phyloP scores from a whole-genome alignment of 495 filamentous ascomycete genomes.

The Lichenothelia convexa region DNA sequence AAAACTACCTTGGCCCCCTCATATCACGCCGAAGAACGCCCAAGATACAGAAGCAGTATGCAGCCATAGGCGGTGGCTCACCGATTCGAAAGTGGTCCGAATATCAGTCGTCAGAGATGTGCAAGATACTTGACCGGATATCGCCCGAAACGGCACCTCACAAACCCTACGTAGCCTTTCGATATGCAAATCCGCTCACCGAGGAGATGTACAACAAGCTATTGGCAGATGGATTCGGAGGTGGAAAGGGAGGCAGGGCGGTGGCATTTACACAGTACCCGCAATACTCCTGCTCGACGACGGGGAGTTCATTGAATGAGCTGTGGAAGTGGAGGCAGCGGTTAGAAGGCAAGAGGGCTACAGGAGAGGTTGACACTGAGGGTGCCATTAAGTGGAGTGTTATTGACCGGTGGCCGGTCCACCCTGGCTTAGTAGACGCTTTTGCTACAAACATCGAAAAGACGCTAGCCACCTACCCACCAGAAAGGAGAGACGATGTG shows the following conservation, averaged over 20 bases:
- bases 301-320: slow-evolving; percentile 89
- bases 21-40: slow-evolving; percentile 76
- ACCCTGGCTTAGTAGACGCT: slow-evolving; percentile 75
- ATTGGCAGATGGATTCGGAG: slow-evolving; percentile 74
- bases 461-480: slow-evolving; percentile 63
- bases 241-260: slow-evolving; percentile 70
- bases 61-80: slow-evolving; percentile 86
- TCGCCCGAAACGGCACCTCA: slow-evolving; percentile 90
- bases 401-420: slow-evolving; percentile 91
- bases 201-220: slow-evolving; percentile 77
- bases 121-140: slow-evolving; percentile 78
- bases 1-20: slow-evolving; percentile 74
- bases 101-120: slow-evolving; percentile 81
- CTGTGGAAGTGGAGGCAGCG: slow-evolving; percentile 90
- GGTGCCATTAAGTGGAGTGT: slow-evolving; percentile 89
- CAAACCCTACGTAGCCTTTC: slow-evolving; percentile 97
- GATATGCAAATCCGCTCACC: slow-evolving; percentile 84
- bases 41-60: slow-evolving; percentile 90
- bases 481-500: slow-evolving; percentile 45
- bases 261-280: slow-evolving; percentile 98
- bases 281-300: slow-evolving; percentile 98
- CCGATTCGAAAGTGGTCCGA: slow-evolving; percentile 98
- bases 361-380: slow-evolving; percentile 26
- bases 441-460: slow-evolving; percentile 81
- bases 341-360: slow-evolving; percentile 54